A percentile compares a stretch with the other conserved stretches of the same genome.
Evolutionary conservation across 1,284 basidiomycete genomes (phyloP).

Genomic region (Apiotrichum veenhuisii): DNA sequence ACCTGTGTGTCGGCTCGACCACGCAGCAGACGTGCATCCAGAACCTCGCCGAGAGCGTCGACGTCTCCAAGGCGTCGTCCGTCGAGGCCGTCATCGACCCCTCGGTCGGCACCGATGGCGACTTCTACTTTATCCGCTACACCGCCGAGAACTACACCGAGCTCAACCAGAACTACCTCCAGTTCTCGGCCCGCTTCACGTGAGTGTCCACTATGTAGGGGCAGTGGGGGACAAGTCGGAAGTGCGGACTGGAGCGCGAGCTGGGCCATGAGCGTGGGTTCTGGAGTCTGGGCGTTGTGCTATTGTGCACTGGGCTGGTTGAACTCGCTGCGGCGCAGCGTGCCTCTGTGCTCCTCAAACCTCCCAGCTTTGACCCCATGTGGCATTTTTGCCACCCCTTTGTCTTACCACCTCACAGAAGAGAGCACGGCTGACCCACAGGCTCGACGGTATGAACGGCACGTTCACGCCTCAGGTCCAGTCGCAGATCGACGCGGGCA

Average conservation of each 20-base stretch:
- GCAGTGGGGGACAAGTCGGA: neutral
- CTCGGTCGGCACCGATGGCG: constrained; percentile 59
- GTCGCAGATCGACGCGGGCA: constrained; percentile 27
- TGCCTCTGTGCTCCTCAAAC: too few relatives aligned
- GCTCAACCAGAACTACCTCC: constrained; percentile 60
- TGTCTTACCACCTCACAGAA: too few relatives aligned
- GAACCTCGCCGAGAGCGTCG: constrained; percentile 56
- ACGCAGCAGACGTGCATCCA: constrained; percentile 61
- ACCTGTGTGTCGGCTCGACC: constrained; percentile 59
- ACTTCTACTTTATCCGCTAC: constrained; percentile 56
- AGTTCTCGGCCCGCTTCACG: constrained; percentile 76
- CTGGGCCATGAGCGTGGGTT: too few relatives aligned
- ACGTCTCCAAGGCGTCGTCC: constrained; percentile 59
- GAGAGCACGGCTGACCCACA: constrained; percentile 11
- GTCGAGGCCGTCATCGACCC: constrained; percentile 61
- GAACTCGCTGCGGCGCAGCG: too few relatives aligned
- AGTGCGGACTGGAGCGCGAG: neutral
- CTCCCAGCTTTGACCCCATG: too few relatives aligned
- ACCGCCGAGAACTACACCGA: constrained; percentile 58
- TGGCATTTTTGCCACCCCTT: neutral
- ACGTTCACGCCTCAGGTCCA: constrained; percentile 31
- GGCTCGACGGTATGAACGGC: constrained; percentile 44
- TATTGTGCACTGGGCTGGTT: too few relatives aligned
- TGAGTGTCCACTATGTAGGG: constrained; percentile 18
- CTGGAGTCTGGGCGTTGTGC: too few relatives aligned